These are phyloP conservation scores for Tricholoma hemisulphureum DNA, from an alignment of 768 basidiomycete genomes.

Conservation along the genomic window DNA sequence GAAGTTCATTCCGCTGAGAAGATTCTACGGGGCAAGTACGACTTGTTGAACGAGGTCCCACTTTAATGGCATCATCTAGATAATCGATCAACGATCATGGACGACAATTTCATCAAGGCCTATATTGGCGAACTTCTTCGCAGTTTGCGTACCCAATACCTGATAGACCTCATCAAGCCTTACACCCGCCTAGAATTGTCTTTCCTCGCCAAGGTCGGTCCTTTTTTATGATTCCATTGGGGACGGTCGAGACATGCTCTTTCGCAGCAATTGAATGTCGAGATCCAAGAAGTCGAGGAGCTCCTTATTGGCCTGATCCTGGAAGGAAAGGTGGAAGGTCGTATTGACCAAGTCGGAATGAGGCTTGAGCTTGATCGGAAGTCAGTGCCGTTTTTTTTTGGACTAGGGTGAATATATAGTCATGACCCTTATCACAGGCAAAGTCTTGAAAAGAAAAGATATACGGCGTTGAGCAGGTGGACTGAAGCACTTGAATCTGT, in stretches of 20 bases:
- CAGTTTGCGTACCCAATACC: constrained; percentile 91
- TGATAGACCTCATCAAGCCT: constrained; percentile 97
- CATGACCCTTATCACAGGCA: constrained; percentile 46
- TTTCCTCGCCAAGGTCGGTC: constrained; percentile 83
- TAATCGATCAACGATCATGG: constrained; percentile 94
- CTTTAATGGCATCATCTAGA: constrained; percentile 44
- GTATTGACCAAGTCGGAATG: constrained; percentile 96
- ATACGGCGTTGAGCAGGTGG: constrained; percentile 79
- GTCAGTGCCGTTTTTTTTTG: constrained; percentile 48
- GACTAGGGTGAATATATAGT: background rate
- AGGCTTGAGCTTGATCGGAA: constrained; percentile 86
- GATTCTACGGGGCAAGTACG: constrained; percentile 73
- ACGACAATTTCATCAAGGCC: constrained; percentile 89
- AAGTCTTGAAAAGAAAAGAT: constrained; percentile 84
- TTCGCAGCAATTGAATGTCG: constrained; percentile 90
- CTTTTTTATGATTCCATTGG: background rate
- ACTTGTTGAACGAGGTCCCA: background rate
- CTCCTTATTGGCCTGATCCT: constrained; percentile 90
- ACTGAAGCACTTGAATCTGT: constrained; percentile 76
- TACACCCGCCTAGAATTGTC: constrained; percentile 92
- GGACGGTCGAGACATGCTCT: background rate
- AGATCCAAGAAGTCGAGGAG: constrained; percentile 87
- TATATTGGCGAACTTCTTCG: constrained; percentile 96
- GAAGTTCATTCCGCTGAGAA: constrained; percentile 98
- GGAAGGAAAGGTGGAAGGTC: constrained; percentile 95